Evolutionary conservation across 2,329 filamentous ascomycete genomes (phyloP), one percentile per base, ranked within the genome.

Genomic region (Fusarium haematococcum): DNA sequence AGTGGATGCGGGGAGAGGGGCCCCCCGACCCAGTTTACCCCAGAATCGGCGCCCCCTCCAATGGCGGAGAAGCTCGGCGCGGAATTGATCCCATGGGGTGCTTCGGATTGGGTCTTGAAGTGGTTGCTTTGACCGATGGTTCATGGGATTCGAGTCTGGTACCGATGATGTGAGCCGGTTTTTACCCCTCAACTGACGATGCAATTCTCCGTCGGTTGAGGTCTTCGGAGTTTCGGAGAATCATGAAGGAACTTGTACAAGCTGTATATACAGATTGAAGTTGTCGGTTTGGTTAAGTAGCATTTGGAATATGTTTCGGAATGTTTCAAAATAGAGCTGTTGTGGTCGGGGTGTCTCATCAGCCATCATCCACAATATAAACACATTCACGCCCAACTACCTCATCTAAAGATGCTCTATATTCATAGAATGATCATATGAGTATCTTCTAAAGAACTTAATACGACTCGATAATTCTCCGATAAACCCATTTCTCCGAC

Each of bases 141-240:
- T 63, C 45, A n/a, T 32, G 10, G 48, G 20, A 23, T 18, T 35
- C 6, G 14, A 25, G 16, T 52, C 18, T 35, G 23, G 54, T 35
- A n/a, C 68, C 60, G 64, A 32, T 1, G 13, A 18, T 20, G 33
- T 57, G 11, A 69, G 57, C 60, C 60, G 60, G 43, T 39, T 39
- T 32, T 25, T 63, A 35, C 61, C 61, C 61, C 61, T 63, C 61
- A 63, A 61, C 39, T 65, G 25, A 32, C 43, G 18, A 20, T 23
- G 70, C 45, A 43, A 27, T 25, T 30, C 20, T 50, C 27, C 58
- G 50, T 48, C 30, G 5, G 11, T 68, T 48, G 25, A 27, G 27
- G 18, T 56, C 6, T 37, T 71, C 62, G 70, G 71, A n/a, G 23
- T 60, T 63, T 73, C 71, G 71, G 71, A 23, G 48, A 62, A 73